phyloP scores from a whole-genome alignment of 2,329 filamentous ascomycete genomes.

The Aureobasidium zeae region DNA sequence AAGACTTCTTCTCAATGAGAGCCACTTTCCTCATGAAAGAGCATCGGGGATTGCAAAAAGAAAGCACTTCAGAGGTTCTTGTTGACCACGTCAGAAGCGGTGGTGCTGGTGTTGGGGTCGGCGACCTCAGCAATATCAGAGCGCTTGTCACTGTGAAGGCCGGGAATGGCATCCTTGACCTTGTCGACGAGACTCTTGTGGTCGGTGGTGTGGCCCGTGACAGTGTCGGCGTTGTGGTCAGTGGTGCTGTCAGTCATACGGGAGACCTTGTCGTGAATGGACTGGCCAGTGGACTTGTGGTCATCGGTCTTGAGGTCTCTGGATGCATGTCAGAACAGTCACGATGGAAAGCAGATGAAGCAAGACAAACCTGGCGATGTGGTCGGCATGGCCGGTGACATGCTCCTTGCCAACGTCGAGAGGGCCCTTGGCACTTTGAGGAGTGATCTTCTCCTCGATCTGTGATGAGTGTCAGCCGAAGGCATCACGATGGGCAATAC shows the following conservation, averaged over 20 bases:
- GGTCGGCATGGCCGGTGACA: slow-evolving; percentile 4
- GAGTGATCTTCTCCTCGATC: slow-evolving; percentile 4
- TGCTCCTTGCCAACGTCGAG: slow-evolving; percentile 5
- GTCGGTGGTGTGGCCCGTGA: not conserved
- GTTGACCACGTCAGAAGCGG: slow-evolving; percentile 3
- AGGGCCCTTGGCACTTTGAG: slow-evolving; percentile 10
- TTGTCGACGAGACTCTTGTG: slow-evolving; percentile 8
- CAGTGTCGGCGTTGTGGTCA: not conserved
- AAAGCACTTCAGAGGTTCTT: slow-evolving; percentile 3
- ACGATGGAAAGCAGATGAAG: not conserved
- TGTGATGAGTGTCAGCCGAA: not conserved
- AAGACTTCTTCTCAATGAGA: not conserved
- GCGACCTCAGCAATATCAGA: slow-evolving; percentile 3
- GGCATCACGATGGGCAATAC: not conserved
- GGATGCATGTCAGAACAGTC: not conserved
- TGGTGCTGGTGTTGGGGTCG: slow-evolving; percentile 7
- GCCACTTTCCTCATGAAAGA: no score
- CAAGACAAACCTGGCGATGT: slow-evolving; percentile 3
- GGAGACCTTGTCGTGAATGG: slow-evolving; percentile 9
- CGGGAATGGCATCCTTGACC: slow-evolving; percentile 10
- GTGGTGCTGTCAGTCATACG: not conserved
- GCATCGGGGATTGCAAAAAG: no score
- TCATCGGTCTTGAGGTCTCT: slow-evolving; percentile 12
- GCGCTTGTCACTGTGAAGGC: slow-evolving; percentile 8
- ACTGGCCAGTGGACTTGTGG: slow-evolving; percentile 9